These are phyloP conservation scores for Wickerhamomyces silvicola DNA, from an alignment of 805 yeast genomes.

Conservation along the genomic window DNA sequence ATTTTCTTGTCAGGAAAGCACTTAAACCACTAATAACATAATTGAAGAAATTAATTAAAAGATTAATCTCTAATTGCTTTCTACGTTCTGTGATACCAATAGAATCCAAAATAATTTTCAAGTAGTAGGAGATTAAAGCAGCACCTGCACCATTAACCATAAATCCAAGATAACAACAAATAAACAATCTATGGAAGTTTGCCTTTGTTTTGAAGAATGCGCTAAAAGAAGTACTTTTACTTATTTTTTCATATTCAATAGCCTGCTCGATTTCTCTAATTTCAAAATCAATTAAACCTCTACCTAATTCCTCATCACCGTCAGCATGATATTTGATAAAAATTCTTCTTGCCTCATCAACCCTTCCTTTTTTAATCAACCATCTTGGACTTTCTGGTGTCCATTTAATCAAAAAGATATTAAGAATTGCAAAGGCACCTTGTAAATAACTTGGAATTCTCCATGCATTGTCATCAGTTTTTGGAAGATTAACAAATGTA, in stretches of 20 bases:
- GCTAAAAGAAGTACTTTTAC: conserved; percentile 22
- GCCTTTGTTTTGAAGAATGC: conserved; percentile 29
- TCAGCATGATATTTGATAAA: conserved; percentile 32
- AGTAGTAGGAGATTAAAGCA: conserved; percentile 40
- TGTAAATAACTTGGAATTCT: conserved; percentile 45
- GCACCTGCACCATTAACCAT: conserved; percentile 40
- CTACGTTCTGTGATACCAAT: conserved; percentile 40
- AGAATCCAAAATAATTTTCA: conserved; percentile 38
- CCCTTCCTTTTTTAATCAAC: conserved; percentile 30
- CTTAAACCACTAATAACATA: conserved; percentile 21
- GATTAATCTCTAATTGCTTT: conserved; percentile 39
- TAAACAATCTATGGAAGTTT: conserved; percentile 32
- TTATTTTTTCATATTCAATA: conserved; percentile 30
- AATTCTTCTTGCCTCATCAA: conserved; percentile 33
- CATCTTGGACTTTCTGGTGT: conserved; percentile 44
- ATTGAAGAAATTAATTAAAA: conserved; percentile 37
- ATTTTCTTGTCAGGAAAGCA: conserved; percentile 13
- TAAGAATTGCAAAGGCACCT: conserved; percentile 28
- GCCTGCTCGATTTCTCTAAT: conserved; percentile 30
- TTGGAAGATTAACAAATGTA: conserved; percentile 15
- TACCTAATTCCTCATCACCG: conserved; percentile 19
- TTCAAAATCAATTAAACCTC: conserved; percentile 27
- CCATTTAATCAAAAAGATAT: conserved; percentile 8
- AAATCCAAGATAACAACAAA: conserved; percentile 24
- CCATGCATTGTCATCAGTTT: conserved; percentile 32